phyloP scores from a whole-genome alignment of 495 filamentous ascomycete species.

The Penicillium turbatum region DNA sequence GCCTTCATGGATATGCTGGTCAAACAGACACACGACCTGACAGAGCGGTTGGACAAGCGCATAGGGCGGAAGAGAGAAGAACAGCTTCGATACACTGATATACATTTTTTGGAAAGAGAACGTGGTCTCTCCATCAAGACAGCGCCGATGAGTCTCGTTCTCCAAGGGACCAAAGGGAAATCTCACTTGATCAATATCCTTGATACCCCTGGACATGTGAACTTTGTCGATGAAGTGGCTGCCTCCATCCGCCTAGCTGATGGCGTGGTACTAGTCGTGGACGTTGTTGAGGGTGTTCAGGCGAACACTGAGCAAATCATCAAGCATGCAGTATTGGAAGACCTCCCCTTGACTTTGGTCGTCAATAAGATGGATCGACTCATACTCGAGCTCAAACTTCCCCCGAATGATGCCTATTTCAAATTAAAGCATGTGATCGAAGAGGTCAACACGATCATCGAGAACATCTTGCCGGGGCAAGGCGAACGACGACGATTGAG shows the following conservation, averaged over 20 bases:
- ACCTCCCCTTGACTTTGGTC: slow-evolving; percentile 80
- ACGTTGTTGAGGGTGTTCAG: slow-evolving; percentile 98
- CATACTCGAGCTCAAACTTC: slow-evolving; percentile 90
- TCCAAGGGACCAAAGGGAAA: slow-evolving; percentile 84
- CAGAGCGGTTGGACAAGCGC: slow-evolving; percentile 69
- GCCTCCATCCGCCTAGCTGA: slow-evolving; percentile 82
- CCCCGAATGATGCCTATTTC: slow-evolving; percentile 95
- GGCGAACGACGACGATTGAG: slow-evolving; percentile 79
- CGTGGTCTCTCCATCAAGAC: slow-evolving; percentile 91
- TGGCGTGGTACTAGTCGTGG: slow-evolving; percentile 88
- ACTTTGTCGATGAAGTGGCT: slow-evolving; percentile 96
- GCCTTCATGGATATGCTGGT: slow-evolving; percentile 99
- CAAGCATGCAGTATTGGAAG: slow-evolving; percentile 88
- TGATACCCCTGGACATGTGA: slow-evolving; percentile 96
- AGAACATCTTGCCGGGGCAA: slow-evolving; percentile 76
- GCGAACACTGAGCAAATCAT: slow-evolving; percentile 95
- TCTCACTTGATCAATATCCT: slow-evolving; percentile 95
- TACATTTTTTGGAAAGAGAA: slow-evolving; percentile 81
- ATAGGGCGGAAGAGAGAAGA: slow-evolving; percentile 80
- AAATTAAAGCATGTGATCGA: slow-evolving; percentile 97
- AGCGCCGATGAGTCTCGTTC: slow-evolving; percentile 88
- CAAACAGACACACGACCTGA: slow-evolving; percentile 84
- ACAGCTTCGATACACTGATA: slow-evolving; percentile 90
- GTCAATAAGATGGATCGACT: slow-evolving; percentile 97
- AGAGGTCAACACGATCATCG: slow-evolving; percentile 94